These are phyloP conservation scores for Dothidotthia symphoricarpi DNA, from an alignment of 2,329 filamentous ascomycete genomes.

Conservation along the genomic window DNA sequence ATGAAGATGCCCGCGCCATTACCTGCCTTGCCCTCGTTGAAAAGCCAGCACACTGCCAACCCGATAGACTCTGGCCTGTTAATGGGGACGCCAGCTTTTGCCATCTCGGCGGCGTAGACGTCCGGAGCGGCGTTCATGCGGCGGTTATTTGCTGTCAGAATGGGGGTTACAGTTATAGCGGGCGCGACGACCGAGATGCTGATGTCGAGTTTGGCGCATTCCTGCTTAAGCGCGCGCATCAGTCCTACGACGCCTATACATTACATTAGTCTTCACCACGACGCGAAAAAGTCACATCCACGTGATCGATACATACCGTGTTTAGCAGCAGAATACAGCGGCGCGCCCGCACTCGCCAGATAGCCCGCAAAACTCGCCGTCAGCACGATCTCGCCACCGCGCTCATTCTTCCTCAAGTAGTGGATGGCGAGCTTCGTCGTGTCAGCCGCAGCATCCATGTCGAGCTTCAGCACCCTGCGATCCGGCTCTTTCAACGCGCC, in stretches of 20 bases:
- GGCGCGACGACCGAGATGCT: conserved; percentile 50
- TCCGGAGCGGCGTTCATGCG: conserved; percentile 33
- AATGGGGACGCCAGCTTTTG: conserved; percentile 47
- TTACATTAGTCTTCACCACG: background rate
- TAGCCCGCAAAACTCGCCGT: conserved; percentile 53
- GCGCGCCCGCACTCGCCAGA: conserved; percentile 49
- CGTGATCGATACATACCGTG: conserved; percentile 45
- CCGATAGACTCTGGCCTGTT: conserved; percentile 49
- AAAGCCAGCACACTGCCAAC: conserved; percentile 46
- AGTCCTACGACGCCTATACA: conserved; percentile 47
- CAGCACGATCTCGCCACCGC: conserved; percentile 48
- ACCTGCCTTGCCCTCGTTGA: conserved; percentile 44
- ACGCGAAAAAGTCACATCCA: no score
- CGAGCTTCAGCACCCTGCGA: conserved; percentile 46
- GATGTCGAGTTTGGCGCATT: conserved; percentile 48
- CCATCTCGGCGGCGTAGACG: conserved; percentile 48
- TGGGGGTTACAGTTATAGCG: conserved; percentile 50
- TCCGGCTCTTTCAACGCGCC: conserved; percentile 50
- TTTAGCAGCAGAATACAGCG: conserved; percentile 52
- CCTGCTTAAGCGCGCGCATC: conserved; percentile 51
- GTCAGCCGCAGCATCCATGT: conserved; percentile 49
- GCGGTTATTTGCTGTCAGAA: conserved; percentile 39
- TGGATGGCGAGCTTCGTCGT: conserved; percentile 51
- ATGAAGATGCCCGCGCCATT: conserved; percentile 51
- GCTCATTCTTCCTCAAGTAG: conserved; percentile 44